phyloP scores from a whole-genome alignment of 2,329 filamentous ascomycete species.

The Phyllosticta capitalensis region DNA sequence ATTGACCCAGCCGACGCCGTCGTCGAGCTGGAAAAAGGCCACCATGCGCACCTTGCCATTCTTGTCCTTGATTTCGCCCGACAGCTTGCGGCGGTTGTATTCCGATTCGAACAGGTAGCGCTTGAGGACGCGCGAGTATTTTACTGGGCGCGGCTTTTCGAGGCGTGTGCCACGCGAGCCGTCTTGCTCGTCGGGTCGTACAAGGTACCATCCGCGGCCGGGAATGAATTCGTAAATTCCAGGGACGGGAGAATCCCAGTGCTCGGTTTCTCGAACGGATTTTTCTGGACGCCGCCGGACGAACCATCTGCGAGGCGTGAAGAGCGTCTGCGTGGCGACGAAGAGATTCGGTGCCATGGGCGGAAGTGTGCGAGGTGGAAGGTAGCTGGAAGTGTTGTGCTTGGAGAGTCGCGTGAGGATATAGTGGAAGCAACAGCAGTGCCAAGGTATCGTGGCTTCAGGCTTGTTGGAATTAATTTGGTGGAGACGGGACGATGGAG shows the following conservation, averaged over 20 bases:
- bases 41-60: slow-evolving; percentile 30
- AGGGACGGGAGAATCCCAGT: slow-evolving; percentile 39
- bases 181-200: slow-evolving; percentile 31
- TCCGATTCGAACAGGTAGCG: slow-evolving; percentile 40
- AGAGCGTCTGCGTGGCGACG: slow-evolving; percentile 38
- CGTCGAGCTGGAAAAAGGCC: slow-evolving; percentile 41
- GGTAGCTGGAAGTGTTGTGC: slow-evolving; percentile 1
- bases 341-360: slow-evolving; percentile 43
- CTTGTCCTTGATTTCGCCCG: slow-evolving; percentile 30
- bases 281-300: slow-evolving; percentile 27
- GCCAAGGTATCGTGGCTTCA: background rate
- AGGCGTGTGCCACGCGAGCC: slow-evolving; percentile 17
- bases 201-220: slow-evolving; percentile 41
- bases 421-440: too few relatives aligned
- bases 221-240: slow-evolving; percentile 43
- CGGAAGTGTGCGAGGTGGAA: background rate
- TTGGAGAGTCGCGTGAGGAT: background rate
- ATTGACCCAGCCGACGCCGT: slow-evolving; percentile 40
- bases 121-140: slow-evolving; percentile 41
- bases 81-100: slow-evolving; percentile 37
- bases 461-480: background rate
- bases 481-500: background rate
- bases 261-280: slow-evolving; percentile 34
- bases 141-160: slow-evolving; percentile 27
- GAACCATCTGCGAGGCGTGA: slow-evolving; percentile 43